Conservation (phyloP, 169 alveolate genomes). For the Eimeria zaria region DNA sequence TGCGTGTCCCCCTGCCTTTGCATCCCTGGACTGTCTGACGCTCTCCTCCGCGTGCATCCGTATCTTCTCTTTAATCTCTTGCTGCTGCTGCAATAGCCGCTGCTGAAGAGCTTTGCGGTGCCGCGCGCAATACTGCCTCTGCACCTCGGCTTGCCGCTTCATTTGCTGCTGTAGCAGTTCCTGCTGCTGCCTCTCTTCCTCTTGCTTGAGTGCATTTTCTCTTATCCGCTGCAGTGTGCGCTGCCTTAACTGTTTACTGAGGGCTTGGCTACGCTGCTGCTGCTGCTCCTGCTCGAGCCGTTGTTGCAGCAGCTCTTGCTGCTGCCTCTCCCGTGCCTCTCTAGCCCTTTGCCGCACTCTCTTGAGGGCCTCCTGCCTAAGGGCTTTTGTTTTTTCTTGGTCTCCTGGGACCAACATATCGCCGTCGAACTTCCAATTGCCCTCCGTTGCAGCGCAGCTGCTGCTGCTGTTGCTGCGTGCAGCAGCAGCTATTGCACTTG, state of each 20-base stretch:
- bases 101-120: constrained; percentile 65
- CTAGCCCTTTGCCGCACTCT: constrained; percentile 58
- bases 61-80: constrained; percentile 38
- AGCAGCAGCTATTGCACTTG: not conserved
- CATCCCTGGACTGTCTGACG: constrained; percentile 64
- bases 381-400: not conserved
- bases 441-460: constrained; percentile 6
- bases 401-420: constrained; percentile 48
- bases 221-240: constrained; percentile 54
- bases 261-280: constrained; percentile 39
- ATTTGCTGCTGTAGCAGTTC: constrained; percentile 42
- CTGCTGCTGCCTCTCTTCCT: constrained; percentile 54
- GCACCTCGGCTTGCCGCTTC: constrained; percentile 39
- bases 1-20: constrained; percentile 35
- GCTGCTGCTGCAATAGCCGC: constrained; percentile 61
- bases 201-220: constrained; percentile 35
- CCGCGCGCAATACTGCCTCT: constrained; percentile 45
- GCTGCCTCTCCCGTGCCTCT: constrained; percentile 60
- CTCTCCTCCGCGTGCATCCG: constrained; percentile 72
- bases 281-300: constrained; percentile 57
- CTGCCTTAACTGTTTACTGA: constrained; percentile 22
- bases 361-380: constrained; percentile 33
- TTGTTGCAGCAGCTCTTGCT: constrained; percentile 11
- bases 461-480: constrained; percentile 54
- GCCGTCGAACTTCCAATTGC: constrained; percentile 48